Evolutionary conservation across 2,329 filamentous ascomycete species (phyloP).

Genomic region (Clonostachys chloroleuca): DNA sequence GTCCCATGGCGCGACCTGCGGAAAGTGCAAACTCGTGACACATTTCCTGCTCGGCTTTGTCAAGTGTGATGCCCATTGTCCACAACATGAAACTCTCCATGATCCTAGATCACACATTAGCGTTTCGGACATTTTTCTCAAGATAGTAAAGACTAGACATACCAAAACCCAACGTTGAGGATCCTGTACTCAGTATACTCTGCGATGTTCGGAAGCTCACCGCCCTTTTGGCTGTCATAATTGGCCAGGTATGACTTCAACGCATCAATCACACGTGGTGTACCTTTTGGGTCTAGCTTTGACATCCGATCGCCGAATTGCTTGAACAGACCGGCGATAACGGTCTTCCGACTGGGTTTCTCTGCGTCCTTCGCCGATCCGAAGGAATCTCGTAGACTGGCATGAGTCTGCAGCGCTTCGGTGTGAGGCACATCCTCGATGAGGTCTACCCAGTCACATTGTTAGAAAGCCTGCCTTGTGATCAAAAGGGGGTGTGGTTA

Average conservation of each 20-base stretch:
- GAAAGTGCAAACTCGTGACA: background rate
- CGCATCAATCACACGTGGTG: background rate
- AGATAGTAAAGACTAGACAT: background rate
- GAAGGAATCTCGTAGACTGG: no score
- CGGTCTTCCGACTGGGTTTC: no score
- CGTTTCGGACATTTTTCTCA: no score
- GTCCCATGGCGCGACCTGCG: background rate
- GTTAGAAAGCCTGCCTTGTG: no score
- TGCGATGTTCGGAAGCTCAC: background rate
- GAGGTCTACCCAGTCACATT: no score
- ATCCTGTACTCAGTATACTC: background rate
- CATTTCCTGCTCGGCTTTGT: background rate
- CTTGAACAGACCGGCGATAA: background rate
- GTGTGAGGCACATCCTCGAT: no score
- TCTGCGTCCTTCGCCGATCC: no score
- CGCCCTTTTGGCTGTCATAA: background rate
- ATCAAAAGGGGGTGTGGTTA: no score
- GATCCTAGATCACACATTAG: no score
- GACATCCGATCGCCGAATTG: background rate
- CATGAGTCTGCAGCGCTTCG: no score
- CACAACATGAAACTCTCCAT: no score
- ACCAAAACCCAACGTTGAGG: background rate
- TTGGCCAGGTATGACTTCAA: background rate
- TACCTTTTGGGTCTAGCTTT: background rate
- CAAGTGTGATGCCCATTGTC: background rate